Conservation (phyloP, 495 filamentous ascomycete species). For the Chaetomidium leptoderma region DNA sequence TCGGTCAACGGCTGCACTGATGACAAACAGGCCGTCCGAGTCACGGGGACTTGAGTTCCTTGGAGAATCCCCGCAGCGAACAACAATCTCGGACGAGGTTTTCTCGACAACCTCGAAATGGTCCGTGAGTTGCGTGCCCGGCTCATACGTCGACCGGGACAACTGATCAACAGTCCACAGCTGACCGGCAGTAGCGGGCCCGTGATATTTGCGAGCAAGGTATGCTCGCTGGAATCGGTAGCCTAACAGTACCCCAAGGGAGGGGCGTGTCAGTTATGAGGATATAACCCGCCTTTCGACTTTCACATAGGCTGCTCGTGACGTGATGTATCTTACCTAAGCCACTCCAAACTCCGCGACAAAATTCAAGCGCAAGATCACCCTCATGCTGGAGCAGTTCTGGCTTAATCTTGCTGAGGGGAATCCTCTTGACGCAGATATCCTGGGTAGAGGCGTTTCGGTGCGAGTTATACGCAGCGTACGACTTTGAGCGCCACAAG, state of each 20-base stretch:
- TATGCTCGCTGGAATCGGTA: constrained; percentile 59
- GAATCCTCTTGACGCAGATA: constrained; percentile 57
- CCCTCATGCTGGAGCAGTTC: constrained; percentile 58
- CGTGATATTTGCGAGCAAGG: constrained; percentile 59
- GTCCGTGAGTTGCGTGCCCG: constrained; percentile 64
- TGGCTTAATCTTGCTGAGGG: constrained; percentile 59
- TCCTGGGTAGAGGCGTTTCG: constrained; percentile 60
- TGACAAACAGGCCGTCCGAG: constrained; percentile 67
- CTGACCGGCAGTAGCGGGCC: constrained; percentile 55
- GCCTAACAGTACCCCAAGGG: constrained; percentile 39
- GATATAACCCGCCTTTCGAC: not conserved
- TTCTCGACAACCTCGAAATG: constrained; percentile 74
- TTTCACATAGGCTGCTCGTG: constrained; percentile 60
- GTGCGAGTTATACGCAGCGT: constrained; percentile 56
- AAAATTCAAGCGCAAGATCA: constrained; percentile 58
- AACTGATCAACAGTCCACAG: constrained; percentile 61
- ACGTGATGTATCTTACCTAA: constrained; percentile 52
- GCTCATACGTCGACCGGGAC: constrained; percentile 49
- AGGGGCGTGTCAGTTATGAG: not conserved
- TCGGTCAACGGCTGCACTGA: constrained; percentile 57
- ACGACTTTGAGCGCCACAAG: constrained; percentile 55
- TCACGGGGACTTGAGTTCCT: constrained; percentile 51
- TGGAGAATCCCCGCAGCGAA: constrained; percentile 66
- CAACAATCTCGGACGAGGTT: constrained; percentile 53
- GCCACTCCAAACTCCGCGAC: constrained; percentile 62